Conservation (phyloP, 257 asterid genomes). For the Scutellaria barbata region DNA sequence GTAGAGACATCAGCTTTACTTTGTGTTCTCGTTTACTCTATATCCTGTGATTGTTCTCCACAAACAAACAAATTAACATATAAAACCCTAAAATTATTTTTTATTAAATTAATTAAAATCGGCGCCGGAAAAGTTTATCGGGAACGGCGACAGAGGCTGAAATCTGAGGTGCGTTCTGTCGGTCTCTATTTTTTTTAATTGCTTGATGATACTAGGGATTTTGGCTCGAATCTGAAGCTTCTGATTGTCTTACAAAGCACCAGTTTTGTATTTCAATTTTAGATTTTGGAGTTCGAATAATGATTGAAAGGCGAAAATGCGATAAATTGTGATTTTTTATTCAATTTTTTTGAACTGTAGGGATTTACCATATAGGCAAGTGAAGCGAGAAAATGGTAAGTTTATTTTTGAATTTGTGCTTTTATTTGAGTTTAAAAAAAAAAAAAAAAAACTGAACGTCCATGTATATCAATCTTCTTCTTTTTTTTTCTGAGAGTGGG, state of each 20-base stretch:
- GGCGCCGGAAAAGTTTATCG: slow-evolving; percentile 44
- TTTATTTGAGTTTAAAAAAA: background rate
- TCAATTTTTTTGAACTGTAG: slow-evolving; percentile 34
- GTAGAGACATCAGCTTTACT: background rate
- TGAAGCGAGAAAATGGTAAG: slow-evolving; percentile 57
- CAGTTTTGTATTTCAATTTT: background rate
- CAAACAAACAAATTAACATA: slow-evolving; percentile 31
- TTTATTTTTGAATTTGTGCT: background rate
- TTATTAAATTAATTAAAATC: slow-evolving; percentile 22
- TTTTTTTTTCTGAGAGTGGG: background rate
- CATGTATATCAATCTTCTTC: background rate
- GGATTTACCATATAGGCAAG: slow-evolving; percentile 37
- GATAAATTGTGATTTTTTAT: slow-evolving; percentile 22
- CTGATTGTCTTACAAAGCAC: background rate
- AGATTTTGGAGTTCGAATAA: slow-evolving; percentile 18
- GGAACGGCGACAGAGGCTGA: slow-evolving; percentile 12
- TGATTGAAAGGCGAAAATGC: slow-evolving; percentile 1
- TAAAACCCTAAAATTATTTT: slow-evolving; percentile 41
- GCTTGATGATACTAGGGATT: slow-evolving; percentile 20
- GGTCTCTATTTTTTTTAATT: background rate
- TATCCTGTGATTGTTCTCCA: slow-evolving; percentile 23
- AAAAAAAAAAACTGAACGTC: background rate
- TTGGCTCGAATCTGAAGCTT: slow-evolving; percentile 22
- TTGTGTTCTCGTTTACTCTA: slow-evolving; percentile 34
- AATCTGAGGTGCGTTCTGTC: slow-evolving; percentile 34